Evolutionary conservation across 305 asterid species (phyloP), one percentile per base, ranked within the genome.

Genomic region (Ilex paraguariensis): DNA sequence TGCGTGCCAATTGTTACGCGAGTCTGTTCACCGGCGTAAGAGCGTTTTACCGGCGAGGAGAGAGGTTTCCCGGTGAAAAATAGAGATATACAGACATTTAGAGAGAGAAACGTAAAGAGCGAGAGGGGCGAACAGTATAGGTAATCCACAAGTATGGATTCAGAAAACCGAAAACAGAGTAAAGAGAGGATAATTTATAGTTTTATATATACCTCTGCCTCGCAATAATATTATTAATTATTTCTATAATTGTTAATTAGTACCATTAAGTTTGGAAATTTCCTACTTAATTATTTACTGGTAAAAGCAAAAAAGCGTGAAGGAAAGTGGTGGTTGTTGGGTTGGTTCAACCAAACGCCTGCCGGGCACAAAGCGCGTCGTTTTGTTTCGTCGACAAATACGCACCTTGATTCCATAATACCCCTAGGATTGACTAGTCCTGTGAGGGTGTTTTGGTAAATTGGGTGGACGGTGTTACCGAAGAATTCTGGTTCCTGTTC

Each of bases 281-380:
- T 50, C 39, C 36, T 15, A 67, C 44, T 31, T 33, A 55, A 56
- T 39, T 31, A 54, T 62, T 50, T 56, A 54, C 31, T 13, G 68
- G 81, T 54, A 66, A 70, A 67, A 48, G 73, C 67, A 66, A 77
- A 70, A 79, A 63, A 75, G 84, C 70, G 78, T 75, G 79, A 72
- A 79, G 78, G 77, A 70, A 72, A 80, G 80, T 32, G 74, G 77
- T 67, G 57, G 91, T 79, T 74, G 87, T 80, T 85, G 54, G 81
- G 82, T 83, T 79, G 78, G 90, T 85, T 78, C 82, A 83, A 85
- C 93, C 70, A 81, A 69, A 76, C 71, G 77, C 65, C 75, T 54
- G 79, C 85, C 81, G 83, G 78, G 81, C 61, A 58, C 1, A 69
- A 69, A 71, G 1, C 28, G 28, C 28, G 28, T 21, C 28, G 28